Evolutionary conservation across 352 stramenopile species (phyloP), one percentile per base, ranked within the genome.

Genomic region (Lagenidium giganteum): DNA sequence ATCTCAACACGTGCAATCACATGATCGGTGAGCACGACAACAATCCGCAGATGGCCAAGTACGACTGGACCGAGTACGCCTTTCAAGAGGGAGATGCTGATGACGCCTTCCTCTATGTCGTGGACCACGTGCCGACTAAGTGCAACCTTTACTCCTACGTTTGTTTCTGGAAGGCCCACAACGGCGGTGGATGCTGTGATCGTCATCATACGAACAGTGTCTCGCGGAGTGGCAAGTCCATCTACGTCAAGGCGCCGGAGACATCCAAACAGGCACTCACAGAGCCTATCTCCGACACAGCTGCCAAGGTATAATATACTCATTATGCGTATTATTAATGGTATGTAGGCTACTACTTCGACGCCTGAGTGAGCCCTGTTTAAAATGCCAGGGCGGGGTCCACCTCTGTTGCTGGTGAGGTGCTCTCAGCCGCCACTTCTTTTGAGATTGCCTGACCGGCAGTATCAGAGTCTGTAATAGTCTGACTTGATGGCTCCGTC

Each of bases 1-100:
- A 69, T 52, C 72, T 93, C 46, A 93, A 92, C 69, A 93, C 82
- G 37, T 93, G 82, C 68, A 93, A 93, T 43, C 82, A 93, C 78
- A 87, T 93, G 78, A 89, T 93, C 48, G 77, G 82, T 33, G 70
- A 93, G 57, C 66, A 52, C 30, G 82, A 93, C 65, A 93, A 89
- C 53, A 93, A 93, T 51, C 50, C 64, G 20, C 62, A 49, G 4
- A 62, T 93, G 40, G 55, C 42, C 45, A 93, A 93, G 59, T 66
- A 80, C 57, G 76, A 92, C 33, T 93, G 82, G 82, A 62, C 64
- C 46, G 67, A 93, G 58, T 92, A 92, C 39, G 74, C 80, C 29
- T 87, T 90, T 57, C 60, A 91, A 33, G 58, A 70, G 20, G 82
- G 82, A 21, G 57, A 85, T 41, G 63, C 57, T 0, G 61, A 87